A percentile compares a stretch with the other conserved stretches of the same genome.
Conservation (phyloP, 208 protist species). For the Trichomonas tenax region DNA sequence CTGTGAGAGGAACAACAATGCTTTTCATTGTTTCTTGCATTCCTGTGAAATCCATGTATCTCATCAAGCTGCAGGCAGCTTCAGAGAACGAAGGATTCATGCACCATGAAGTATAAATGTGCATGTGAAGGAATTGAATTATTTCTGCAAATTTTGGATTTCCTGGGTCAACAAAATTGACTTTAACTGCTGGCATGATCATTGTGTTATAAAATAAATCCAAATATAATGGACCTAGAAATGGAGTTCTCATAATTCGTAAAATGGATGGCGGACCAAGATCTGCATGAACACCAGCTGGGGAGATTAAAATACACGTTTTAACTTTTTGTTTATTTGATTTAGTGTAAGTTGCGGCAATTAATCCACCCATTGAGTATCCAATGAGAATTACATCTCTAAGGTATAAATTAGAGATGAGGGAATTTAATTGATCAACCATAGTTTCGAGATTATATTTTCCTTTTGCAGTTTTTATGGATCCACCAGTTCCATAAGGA, state of each 20-base stretch:
- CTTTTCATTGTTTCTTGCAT: not conserved
- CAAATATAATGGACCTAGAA: not conserved
- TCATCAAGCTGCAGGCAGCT: not conserved
- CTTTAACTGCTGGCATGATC: not conserved
- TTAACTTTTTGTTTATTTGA: not conserved
- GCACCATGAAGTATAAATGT: not conserved
- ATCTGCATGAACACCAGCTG: not conserved
- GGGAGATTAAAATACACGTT: not conserved
- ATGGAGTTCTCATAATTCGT: not conserved
- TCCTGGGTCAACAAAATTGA: not conserved
- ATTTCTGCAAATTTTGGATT: not conserved
- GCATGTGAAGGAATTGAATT: not conserved
- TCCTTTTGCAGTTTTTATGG: not conserved
- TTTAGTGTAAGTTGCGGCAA: not conserved
- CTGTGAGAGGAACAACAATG: not conserved
- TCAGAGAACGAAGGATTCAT: not conserved
- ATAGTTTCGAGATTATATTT: not conserved
- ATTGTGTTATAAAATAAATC: not conserved
- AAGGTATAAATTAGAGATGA: not conserved
- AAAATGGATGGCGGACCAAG: not conserved
- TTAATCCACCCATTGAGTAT: not conserved
- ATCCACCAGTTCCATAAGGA: not conserved
- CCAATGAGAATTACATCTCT: not conserved
- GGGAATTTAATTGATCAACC: not conserved
- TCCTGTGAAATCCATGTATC: not conserved